These are phyloP conservation scores for Nicotiana otophora DNA, from an alignment of 257 asterid genomes.

Conservation along the genomic window DNA sequence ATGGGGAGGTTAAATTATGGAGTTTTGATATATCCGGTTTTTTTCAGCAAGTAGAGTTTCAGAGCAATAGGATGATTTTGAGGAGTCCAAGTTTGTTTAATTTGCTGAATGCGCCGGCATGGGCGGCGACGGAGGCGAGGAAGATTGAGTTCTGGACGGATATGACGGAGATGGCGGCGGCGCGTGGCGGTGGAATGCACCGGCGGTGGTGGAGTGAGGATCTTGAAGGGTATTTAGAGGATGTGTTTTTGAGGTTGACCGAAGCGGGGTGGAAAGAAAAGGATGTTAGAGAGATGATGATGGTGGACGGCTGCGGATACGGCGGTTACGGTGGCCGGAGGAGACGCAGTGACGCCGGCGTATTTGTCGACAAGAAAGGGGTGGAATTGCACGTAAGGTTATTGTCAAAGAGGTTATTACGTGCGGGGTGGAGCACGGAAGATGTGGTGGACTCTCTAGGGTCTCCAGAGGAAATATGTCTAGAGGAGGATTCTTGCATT, in stretches of 20 bases:
- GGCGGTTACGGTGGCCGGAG: neutral
- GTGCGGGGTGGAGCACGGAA: constrained; percentile 84
- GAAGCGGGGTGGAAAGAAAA: constrained; percentile 89
- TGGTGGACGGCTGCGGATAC: constrained; percentile 46
- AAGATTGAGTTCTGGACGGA: constrained; percentile 73
- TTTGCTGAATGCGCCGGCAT: constrained; percentile 51
- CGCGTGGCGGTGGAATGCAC: constrained; percentile 9
- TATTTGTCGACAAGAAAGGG: constrained; percentile 12
- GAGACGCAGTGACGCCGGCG: neutral
- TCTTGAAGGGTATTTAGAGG: constrained; percentile 55
- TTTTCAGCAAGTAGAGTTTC: constrained; percentile 51
- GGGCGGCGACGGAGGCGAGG: constrained; percentile 90
- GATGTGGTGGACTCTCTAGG: constrained; percentile 81
- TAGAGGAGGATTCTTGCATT: constrained; percentile 41
- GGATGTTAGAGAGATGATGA: constrained; percentile 90
- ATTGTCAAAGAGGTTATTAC: constrained; percentile 41
- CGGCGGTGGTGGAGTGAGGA: constrained; percentile 65
- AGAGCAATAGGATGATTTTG: constrained; percentile 16
- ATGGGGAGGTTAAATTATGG: constrained; percentile 51
- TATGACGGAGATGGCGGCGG: constrained; percentile 32
- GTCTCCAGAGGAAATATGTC: constrained; percentile 8
- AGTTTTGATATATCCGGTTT: constrained; percentile 72
- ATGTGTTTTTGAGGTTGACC: constrained; percentile 46
- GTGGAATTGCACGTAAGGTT: constrained; percentile 39
- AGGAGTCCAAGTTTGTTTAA: constrained; percentile 20